A percentile compares a stretch with the other conserved stretches of the same genome.
These are phyloP conservation scores for Suaeda aralocaspica DNA, from an alignment of 148 eudicot species.

Conservation along the genomic window DNA sequence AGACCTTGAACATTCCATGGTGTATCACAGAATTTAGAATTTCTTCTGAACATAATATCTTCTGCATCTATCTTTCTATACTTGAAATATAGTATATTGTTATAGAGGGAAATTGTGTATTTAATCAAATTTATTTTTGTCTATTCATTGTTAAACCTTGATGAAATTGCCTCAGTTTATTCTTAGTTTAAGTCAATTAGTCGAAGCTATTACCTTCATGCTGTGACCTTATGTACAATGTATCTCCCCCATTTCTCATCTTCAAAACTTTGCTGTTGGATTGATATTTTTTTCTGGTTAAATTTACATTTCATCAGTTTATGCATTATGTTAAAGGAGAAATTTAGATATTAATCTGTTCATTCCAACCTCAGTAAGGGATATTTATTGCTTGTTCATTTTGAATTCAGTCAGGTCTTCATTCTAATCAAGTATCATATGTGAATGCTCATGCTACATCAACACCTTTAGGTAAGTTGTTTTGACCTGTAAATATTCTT, in stretches of 20 bases:
- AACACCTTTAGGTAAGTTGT: constrained; percentile 71
- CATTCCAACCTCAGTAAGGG: background rate
- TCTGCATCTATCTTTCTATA: background rate
- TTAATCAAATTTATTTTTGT: background rate
- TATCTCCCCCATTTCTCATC: background rate
- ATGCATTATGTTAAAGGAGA: background rate
- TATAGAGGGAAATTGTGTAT: background rate
- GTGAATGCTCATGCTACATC: constrained; percentile 99
- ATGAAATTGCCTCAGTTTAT: background rate
- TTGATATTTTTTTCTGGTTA: background rate
- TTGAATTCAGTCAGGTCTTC: constrained; percentile 67
- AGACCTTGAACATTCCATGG: background rate
- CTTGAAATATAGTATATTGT: background rate
- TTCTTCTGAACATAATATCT: background rate
- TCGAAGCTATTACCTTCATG: background rate
- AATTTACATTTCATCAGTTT: background rate
- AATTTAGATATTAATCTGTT: background rate
- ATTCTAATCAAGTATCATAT: constrained; percentile 74
- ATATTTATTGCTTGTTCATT: constrained; percentile 15
- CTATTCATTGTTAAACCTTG: background rate
- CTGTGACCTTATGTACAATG: background rate
- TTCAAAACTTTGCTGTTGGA: background rate
- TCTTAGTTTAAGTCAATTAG: background rate
- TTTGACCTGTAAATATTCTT: constrained; percentile 1
- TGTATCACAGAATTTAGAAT: background rate